Percentiles rank a stretch among this genome's conserved stretches.
Evolutionary conservation across 768 basidiomycete species (phyloP).

Genomic region (Dentipellis sp.): DNA sequence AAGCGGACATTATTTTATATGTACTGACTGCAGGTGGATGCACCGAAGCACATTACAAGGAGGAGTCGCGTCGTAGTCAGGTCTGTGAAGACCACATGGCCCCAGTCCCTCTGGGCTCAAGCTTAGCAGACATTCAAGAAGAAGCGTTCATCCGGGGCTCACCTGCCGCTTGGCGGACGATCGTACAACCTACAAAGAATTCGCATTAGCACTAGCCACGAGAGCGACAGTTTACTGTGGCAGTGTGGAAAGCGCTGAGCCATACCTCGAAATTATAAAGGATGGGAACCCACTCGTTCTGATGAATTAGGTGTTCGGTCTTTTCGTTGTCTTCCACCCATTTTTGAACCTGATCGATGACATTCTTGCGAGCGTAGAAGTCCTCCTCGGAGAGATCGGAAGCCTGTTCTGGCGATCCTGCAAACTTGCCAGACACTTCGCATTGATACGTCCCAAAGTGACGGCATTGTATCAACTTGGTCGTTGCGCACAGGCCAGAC

Average conservation of each 20-base stretch:
- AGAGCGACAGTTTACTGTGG: not conserved
- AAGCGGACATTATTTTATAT: not conserved
- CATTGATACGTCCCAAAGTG: constrained; percentile 19
- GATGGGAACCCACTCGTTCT: constrained; percentile 22
- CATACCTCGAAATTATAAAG: constrained; percentile 25
- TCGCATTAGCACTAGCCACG: not conserved
- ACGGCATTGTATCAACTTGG: constrained; percentile 22
- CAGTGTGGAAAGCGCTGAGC: not conserved
- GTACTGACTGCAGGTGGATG: constrained; percentile 19
- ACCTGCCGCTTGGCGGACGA: constrained; percentile 21
- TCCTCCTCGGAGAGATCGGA: constrained; percentile 20
- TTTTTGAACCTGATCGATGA: constrained; percentile 18
- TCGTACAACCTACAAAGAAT: constrained; percentile 17
- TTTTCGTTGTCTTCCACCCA: constrained; percentile 10
- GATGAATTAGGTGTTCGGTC: not conserved
- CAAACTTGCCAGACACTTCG: constrained; percentile 23
- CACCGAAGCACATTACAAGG: constrained; percentile 22
- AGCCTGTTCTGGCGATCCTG: constrained; percentile 10
- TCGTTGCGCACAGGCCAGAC: constrained; percentile 23
- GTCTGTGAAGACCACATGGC: constrained; percentile 23
- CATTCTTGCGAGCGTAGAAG: constrained; percentile 20
- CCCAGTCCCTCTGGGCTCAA: constrained; percentile 22
- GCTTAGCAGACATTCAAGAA: not conserved
- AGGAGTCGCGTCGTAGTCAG: constrained; percentile 19
- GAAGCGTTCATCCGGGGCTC: not conserved